Evolutionary conservation across 108 stramenopile genomes (phyloP).

Genomic region (Asterionellopsis glacialis): DNA sequence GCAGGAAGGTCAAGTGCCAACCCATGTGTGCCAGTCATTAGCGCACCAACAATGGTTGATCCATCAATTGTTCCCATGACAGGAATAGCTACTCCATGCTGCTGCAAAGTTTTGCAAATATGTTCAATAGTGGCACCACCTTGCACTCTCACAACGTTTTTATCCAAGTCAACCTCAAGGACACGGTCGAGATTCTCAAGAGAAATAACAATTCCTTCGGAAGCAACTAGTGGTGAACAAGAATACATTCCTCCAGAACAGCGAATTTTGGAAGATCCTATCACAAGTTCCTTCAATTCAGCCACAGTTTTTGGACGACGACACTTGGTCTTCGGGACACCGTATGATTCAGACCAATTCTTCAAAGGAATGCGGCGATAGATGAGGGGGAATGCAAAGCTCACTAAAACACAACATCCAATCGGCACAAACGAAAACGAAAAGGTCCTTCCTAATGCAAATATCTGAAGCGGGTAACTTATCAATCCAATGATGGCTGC

Average conservation of each 20-base stretch:
- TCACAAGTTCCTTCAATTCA: conserved; percentile 9
- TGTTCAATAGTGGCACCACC: conserved; percentile 8
- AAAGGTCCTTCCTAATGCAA: not conserved
- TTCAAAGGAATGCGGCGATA: not conserved
- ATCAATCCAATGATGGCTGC: conserved; percentile 10
- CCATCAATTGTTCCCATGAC: conserved; percentile 15
- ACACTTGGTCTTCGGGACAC: not conserved
- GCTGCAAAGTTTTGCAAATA: conserved; percentile 7
- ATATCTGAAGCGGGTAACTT: conserved; percentile 12
- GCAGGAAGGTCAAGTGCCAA: conserved; percentile 12
- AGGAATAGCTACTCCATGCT: conserved; percentile 7
- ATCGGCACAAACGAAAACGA: conserved; percentile 8
- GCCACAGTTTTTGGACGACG: conserved; percentile 1
- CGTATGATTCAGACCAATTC: conserved; percentile 9
- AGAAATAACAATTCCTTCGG: conserved; percentile 14
- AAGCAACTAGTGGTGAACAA: conserved; percentile 12
- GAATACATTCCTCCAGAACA: conserved; percentile 10
- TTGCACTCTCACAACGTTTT: conserved; percentile 1
- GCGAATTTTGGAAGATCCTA: conserved; percentile 3
- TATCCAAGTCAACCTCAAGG: conserved; percentile 7
- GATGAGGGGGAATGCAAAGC: not conserved
- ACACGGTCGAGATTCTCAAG: conserved; percentile 12
- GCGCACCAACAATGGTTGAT: conserved; percentile 13
- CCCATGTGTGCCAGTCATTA: conserved; percentile 19
- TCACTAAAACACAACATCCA: not conserved